Conservation (phyloP, 306 rosid species). For the Malus sieversii region DNA sequence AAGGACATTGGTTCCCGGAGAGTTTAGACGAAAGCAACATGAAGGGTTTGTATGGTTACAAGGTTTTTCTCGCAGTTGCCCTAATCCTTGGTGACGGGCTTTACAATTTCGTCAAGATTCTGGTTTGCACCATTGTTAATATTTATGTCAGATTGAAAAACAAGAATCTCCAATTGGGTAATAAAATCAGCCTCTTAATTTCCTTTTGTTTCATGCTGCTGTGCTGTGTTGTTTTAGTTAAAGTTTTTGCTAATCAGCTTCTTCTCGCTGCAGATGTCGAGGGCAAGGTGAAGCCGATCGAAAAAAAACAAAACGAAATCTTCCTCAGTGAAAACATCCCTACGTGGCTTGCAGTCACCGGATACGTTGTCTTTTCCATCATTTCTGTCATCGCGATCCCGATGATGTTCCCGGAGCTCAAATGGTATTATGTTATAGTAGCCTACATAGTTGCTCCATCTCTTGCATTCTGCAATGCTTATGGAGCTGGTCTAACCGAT, state of each 20-base stretch:
- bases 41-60: conserved; percentile 87
- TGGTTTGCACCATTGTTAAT: conserved; percentile 35
- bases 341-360: conserved; percentile 35
- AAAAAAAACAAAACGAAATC: conserved; percentile 39
- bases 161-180: conserved; percentile 25
- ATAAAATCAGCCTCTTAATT: neutral
- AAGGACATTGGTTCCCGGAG: conserved; percentile 72
- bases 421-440: conserved; percentile 36
- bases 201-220: neutral
- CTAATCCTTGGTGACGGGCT: conserved; percentile 81
- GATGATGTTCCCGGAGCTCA: conserved; percentile 44
- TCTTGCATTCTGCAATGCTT: conserved; percentile 90
- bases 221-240: neutral
- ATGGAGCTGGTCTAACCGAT: conserved; percentile 82
- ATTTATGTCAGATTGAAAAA: conserved; percentile 24
- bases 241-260: neutral
- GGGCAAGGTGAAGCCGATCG: conserved; percentile 13
- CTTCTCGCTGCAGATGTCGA: conserved; percentile 19
- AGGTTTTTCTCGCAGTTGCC: conserved; percentile 77
- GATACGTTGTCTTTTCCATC: conserved; percentile 26
- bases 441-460: conserved; percentile 68
- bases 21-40: conserved; percentile 63
- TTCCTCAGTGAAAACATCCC: conserved; percentile 68
- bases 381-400: conserved; percentile 58
- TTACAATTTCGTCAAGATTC: conserved; percentile 61